Percentiles rank a stretch among this genome's conserved stretches.
These are phyloP conservation scores for Talaromyces marneffei DNA, from an alignment of 2,329 filamentous ascomycete genomes.

Conservation along the genomic window DNA sequence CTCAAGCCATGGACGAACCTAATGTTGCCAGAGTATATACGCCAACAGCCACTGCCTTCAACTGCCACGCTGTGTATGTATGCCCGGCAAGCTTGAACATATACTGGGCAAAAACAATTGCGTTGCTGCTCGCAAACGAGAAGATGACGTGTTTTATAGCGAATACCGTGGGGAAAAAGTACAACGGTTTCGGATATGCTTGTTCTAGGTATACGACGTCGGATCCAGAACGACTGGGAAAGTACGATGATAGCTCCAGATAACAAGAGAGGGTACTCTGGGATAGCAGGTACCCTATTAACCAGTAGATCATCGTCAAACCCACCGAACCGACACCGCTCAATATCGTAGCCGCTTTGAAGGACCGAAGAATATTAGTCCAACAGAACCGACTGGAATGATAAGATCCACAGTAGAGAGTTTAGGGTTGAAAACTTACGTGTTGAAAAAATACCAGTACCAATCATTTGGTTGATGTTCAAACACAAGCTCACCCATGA, in stretches of 20 bases:
- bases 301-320: conserved; percentile 59
- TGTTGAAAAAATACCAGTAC: conserved; percentile 60
- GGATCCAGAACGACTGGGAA: conserved; percentile 60
- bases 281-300: conserved; percentile 56
- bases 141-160: conserved; percentile 59
- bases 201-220: conserved; percentile 66
- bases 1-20: conserved; percentile 45
- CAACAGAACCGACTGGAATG: background rate
- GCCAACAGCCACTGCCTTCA: conserved; percentile 28
- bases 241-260: conserved; percentile 59
- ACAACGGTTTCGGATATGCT: conserved; percentile 58
- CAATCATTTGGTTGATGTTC: conserved; percentile 59
- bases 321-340: conserved; percentile 57
- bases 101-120: conserved; percentile 38
- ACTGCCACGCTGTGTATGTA: conserved; percentile 20
- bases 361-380: background rate
- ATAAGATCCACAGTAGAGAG: too few species aligned
- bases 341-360: conserved; percentile 54
- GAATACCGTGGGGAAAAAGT: conserved; percentile 60
- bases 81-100: conserved; percentile 23
- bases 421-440: conserved; percentile 40
- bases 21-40: conserved; percentile 11
- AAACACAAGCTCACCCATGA: conserved; percentile 54
- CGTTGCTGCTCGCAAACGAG: conserved; percentile 62
- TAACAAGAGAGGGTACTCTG: conserved; percentile 53